Conservation (phyloP, 2,329 filamentous ascomycete species). For the Albophoma yamanashiensis region DNA sequence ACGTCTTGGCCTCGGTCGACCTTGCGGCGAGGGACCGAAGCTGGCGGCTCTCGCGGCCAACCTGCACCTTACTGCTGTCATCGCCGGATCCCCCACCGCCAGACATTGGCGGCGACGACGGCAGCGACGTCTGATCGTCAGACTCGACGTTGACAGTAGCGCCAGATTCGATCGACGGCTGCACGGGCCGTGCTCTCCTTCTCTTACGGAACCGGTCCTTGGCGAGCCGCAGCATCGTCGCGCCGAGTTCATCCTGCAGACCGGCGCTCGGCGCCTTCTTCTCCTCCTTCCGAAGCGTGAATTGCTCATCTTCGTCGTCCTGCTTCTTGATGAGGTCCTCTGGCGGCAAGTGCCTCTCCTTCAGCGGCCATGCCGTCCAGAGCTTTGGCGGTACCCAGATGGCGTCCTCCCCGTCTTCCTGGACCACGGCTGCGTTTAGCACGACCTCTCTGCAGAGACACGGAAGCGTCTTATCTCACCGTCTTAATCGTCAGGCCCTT, state of each 20-base stretch:
- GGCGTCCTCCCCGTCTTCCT: slow-evolving; percentile 18
- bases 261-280: slow-evolving; percentile 42
- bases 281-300: slow-evolving; percentile 36
- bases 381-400: slow-evolving; percentile 41
- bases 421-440: not conserved
- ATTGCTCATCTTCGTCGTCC: slow-evolving; percentile 36
- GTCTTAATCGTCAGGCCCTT: slow-evolving; percentile 16
- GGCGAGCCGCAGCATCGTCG: slow-evolving; percentile 53
- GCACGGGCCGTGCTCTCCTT: slow-evolving; percentile 6
- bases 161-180: slow-evolving; percentile 4
- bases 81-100: not conserved
- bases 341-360: slow-evolving; percentile 48
- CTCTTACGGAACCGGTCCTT: slow-evolving; percentile 48
- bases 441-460: not conserved
- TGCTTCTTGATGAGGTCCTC: slow-evolving; percentile 37
- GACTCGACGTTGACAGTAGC: not conserved
- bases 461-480: slow-evolving; percentile 6
- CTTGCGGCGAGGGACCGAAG: not conserved
- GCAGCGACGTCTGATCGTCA: slow-evolving; percentile 2
- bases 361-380: slow-evolving; percentile 85
- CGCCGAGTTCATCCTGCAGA: slow-evolving; percentile 61
- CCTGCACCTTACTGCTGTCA: not conserved
- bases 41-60: not conserved
- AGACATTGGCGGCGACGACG: slow-evolving; percentile 4
- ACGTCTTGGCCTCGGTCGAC: slow-evolving; percentile 10